These are phyloP conservation scores for Marasmius oreades DNA, from an alignment of 1,284 basidiomycete genomes.

Conservation along the genomic window DNA sequence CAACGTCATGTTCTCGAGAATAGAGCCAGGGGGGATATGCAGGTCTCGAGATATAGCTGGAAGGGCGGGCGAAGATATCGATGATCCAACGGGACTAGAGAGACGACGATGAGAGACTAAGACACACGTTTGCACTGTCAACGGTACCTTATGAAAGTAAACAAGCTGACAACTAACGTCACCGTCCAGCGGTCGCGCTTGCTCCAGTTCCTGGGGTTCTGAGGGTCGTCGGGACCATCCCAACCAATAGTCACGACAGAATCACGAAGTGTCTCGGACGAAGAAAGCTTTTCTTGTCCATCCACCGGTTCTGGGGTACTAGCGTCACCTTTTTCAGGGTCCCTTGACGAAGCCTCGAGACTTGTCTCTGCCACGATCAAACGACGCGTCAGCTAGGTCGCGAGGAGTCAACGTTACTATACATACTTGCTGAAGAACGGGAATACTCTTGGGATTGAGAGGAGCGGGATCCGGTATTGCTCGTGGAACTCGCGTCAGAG, in stretches of 20 bases:
- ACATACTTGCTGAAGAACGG: background rate
- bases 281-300: background rate
- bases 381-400: background rate
- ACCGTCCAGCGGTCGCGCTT: constrained; percentile 25
- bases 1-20: constrained; percentile 32
- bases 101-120: background rate
- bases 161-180: constrained; percentile 29
- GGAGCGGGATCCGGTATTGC: too few species aligned
- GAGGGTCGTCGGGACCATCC: constrained; percentile 25
- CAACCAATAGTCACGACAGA: constrained; percentile 19
- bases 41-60: constrained; percentile 24
- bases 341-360: background rate
- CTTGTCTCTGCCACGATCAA: background rate
- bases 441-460: background rate
- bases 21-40: constrained; percentile 26
- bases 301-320: too few species aligned
- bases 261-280: background rate
- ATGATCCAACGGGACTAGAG: constrained; percentile 25
- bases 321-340: background rate
- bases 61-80: constrained; percentile 27
- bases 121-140: background rate
- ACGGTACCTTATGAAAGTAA: constrained; percentile 28
- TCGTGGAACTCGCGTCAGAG: too few species aligned
- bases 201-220: constrained; percentile 29
- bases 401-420: background rate